Evolutionary conservation across 2,329 filamentous ascomycete genomes (phyloP), one percentile per base, ranked within the genome.

Genomic region (Exophiala aquamarina): DNA sequence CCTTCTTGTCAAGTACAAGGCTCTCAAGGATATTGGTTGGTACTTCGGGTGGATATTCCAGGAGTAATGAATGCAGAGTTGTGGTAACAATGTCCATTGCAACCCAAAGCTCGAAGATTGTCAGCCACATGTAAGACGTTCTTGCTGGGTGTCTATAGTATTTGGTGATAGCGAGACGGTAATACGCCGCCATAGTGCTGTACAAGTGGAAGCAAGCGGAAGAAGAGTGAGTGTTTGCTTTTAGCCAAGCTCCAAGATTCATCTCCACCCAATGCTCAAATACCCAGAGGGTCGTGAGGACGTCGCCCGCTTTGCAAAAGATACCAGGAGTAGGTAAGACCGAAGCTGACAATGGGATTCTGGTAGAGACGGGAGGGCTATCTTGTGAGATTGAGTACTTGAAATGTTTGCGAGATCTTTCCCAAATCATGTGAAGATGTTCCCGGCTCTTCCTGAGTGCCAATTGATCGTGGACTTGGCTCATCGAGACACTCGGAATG

Each of bases 61-160:
- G 6, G 0, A 84, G 57, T 4, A 79, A 50, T 0, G 70, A 64
- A n/a, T 69, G 64, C 0, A 63, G 45, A 1, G 45, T 11, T 1
- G 68, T 63, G 1, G 74, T 73, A 2, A 67, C 65, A 41, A 66
- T 74, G 50, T 86, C 81, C 23, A 75, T 72, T 0, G 75, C 76
- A 6, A 79, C 59, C 82, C 82, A 86, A 0, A 85, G 59, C 44
- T 84, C 79, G 2, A 81, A 54, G 0, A 78, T 55, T 0, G 74
- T 78, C 0, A 86, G 67, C 2, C 81, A 47, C 75, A 83, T 82
- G 3, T 73, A 50, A 0, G 82, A 85, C 0, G 66, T 56, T 0
- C 62, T 63, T 49, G 77, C 0, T 20, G 81, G 74, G 2, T 72
- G 68, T 0, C 41, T 50, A 0, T 43, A 2, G 34, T 81, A 82